Percentiles rank a stretch among this genome's conserved stretches.
Evolutionary conservation across 2,329 filamentous ascomycete genomes (phyloP).

Genomic region (Fusarium subglutinans): DNA sequence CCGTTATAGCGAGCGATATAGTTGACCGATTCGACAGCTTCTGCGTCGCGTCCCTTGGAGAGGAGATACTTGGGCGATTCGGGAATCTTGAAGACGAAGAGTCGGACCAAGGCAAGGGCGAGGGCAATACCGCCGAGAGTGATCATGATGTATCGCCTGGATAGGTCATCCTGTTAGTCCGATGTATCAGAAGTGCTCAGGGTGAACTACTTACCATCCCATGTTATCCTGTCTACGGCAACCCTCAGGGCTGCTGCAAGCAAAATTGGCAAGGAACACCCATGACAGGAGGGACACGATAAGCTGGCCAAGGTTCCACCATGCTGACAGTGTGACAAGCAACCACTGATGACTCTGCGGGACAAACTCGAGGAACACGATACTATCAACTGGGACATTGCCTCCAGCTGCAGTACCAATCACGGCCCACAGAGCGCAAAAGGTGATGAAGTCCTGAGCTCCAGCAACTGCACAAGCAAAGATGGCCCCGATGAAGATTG

Average conservation of each 20-base stretch:
- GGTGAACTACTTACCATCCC: conserved; percentile 48
- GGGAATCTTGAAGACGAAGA: conserved; percentile 12
- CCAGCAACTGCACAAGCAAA: conserved; percentile 68
- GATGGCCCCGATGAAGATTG: conserved; percentile 56
- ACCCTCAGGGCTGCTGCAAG: conserved; percentile 39
- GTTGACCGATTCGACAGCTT: conserved; percentile 17
- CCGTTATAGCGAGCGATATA: conserved; percentile 18
- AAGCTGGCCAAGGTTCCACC: conserved; percentile 61
- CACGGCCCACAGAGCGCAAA: conserved; percentile 57
- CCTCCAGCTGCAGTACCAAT: conserved; percentile 54
- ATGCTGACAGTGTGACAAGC: conserved; percentile 51
- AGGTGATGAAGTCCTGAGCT: conserved; percentile 65
- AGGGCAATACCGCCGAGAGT: conserved; percentile 17
- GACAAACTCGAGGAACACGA: conserved; percentile 59
- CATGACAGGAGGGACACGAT: conserved; percentile 48
- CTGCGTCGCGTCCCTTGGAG: conserved; percentile 11
- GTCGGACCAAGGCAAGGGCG: not conserved
- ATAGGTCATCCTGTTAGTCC: not conserved
- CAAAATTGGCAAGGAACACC: conserved; percentile 50
- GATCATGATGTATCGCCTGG: not conserved
- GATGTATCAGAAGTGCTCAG: too few relatives aligned
- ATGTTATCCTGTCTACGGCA: conserved; percentile 51
- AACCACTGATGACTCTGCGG: conserved; percentile 56
- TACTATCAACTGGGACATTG: conserved; percentile 58
- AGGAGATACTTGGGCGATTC: conserved; percentile 27